These are phyloP conservation scores for Candida montana DNA, from an alignment of 805 yeast species.

Conservation along the genomic window DNA sequence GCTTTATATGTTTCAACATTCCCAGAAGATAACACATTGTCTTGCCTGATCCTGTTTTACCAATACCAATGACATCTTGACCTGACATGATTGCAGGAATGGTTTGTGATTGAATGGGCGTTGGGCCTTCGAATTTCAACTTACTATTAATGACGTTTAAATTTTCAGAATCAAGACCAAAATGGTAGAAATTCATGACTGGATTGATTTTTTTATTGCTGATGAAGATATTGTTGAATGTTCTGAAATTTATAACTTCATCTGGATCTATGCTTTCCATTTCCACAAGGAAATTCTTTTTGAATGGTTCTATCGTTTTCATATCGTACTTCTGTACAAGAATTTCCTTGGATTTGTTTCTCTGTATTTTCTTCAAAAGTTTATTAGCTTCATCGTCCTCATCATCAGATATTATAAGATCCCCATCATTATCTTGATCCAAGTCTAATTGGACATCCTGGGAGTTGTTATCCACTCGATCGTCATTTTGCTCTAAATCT, in stretches of 20 bases:
- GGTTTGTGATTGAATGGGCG: constrained; percentile 88
- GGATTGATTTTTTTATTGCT: constrained; percentile 41
- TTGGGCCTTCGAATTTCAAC: constrained; percentile 56
- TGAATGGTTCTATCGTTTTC: constrained; percentile 46
- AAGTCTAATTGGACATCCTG: constrained; percentile 13
- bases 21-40: constrained; percentile 87
- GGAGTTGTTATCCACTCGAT: neutral
- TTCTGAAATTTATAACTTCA: constrained; percentile 61
- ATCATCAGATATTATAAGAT: constrained; percentile 21
- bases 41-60: constrained; percentile 96
- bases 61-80: constrained; percentile 85
- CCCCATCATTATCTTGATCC: constrained; percentile 21
- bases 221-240: constrained; percentile 43
- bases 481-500: constrained; percentile 5
- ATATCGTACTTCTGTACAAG: constrained; percentile 31
- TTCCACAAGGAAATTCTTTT: constrained; percentile 56
- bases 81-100: constrained; percentile 90
- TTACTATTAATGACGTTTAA: constrained; percentile 46
- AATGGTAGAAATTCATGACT: constrained; percentile 69
- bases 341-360: constrained; percentile 45
- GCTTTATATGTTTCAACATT: constrained; percentile 73
- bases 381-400: constrained; percentile 31
- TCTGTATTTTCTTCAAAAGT: constrained; percentile 34
- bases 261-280: constrained; percentile 40
- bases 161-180: constrained; percentile 65